Base-by-base conservation (phyloP, 345 rosid genomes). In the Populus simonii region DNA sequence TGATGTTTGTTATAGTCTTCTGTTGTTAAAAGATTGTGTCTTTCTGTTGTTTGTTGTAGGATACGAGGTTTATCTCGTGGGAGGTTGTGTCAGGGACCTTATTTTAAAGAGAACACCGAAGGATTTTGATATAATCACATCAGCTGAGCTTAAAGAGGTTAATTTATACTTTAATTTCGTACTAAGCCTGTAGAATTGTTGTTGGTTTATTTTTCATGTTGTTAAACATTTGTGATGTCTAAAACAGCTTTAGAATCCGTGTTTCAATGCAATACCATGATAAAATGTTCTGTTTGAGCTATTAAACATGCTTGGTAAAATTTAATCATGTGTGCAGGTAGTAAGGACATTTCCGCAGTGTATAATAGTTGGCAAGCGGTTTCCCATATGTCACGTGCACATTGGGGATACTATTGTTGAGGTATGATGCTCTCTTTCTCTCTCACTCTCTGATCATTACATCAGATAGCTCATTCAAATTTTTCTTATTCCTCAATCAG, bases 71-170 rank as follows among this genome's bases (percentile, higher is more conserved):
- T 92, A 94, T 82, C 97, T 94, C 73, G 99, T 96, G 9, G 99
- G 98, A 78, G 99, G 99, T 13, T 92, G 98, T 73, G 97, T 96
- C 49, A 85, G 99, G 71, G 99, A 96, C 89, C 97, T 96, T 82
- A 86, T 94, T 62, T 80, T 96, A 80, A 89, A 90, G 83, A 80
- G 91, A 83, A 88, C 80, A 38, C 99, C 99, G 0, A 90, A 92
- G 76, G 99, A 96, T 83, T 96, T 94, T 20, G 97, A 96, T 82
- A 80, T 96, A 63, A 81, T 96, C 72, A 96, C 99, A 49, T 88
- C 98, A 69, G 98, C 97, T 51, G 88, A 94, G 79, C 97, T 96
- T 77, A 88, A 71, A 79, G 90, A 96, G 96, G 99, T 94, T 81
- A 71, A 20, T 79, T n/a, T 77, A 7, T 45, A 35, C 33, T 51